Conservation (phyloP, 78 protist species). For the Dictyostelium brefeldianum region DNA sequence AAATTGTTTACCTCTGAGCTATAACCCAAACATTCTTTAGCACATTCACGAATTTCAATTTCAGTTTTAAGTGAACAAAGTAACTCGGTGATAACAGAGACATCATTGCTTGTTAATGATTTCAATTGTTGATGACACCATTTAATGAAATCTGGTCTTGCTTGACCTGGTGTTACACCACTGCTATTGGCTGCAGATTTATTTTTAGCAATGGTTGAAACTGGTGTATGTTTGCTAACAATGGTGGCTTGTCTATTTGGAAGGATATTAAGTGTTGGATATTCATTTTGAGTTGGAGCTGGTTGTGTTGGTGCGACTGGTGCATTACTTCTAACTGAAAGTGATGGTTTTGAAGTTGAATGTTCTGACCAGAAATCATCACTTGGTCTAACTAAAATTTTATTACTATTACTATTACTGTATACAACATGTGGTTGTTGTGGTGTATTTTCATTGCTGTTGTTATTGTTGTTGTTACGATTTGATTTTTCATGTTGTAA, state of each 20-base stretch:
- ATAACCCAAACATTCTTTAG: slow-evolving; percentile 70
- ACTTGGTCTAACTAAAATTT: background rate
- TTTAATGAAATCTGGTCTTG: slow-evolving; percentile 65
- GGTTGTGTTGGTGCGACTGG: background rate
- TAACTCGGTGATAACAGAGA: slow-evolving; percentile 52
- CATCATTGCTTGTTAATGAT: slow-evolving; percentile 70
- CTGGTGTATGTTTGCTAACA: slow-evolving; percentile 1
- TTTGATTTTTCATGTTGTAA: background rate
- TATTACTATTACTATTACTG: too few relatives aligned
- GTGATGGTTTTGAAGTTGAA: slow-evolving; percentile 16
- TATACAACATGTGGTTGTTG: background rate
- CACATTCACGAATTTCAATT: slow-evolving; percentile 67
- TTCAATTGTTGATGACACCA: slow-evolving; percentile 80
- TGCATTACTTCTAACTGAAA: slow-evolving; percentile 26
- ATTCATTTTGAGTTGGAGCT: background rate
- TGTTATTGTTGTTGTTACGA: slow-evolving; percentile 3
- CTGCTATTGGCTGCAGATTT: background rate
- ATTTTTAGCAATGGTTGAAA: background rate
- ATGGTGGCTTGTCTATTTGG: slow-evolving; percentile 40
- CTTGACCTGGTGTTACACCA: background rate
- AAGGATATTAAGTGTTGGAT: slow-evolving; percentile 37
- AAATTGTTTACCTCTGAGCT: slow-evolving; percentile 44
- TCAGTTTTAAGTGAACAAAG: slow-evolving; percentile 61
- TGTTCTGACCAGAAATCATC: slow-evolving; percentile 39
- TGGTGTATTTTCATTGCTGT: background rate